Percentiles rank a stretch among this genome's conserved stretches.
Conservation (phyloP, 768 basidiomycete species). For the Cyclocybe cylindracea region DNA sequence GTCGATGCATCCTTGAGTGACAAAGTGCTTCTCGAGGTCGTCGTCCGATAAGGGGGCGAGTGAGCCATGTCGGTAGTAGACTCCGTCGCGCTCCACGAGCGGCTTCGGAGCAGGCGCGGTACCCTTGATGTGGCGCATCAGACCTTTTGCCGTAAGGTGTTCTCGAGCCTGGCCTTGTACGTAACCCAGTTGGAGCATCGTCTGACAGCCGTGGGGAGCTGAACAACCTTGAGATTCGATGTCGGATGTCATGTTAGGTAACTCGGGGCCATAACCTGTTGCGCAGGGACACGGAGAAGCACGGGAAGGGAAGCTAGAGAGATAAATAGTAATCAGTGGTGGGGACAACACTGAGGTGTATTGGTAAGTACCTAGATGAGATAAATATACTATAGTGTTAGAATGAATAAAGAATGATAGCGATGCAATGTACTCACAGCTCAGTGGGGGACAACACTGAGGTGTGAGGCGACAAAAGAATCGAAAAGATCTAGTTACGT, state of each 20-base stretch:
- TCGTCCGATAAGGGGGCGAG: conserved; percentile 11
- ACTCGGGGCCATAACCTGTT: conserved; percentile 31
- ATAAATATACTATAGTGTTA: background rate
- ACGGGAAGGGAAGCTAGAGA: background rate
- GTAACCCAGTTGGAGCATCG: conserved; percentile 29
- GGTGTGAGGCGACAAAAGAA: no score
- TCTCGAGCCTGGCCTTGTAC: conserved; percentile 24
- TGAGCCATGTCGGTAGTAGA: conserved; percentile 8
- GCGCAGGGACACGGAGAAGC: no score
- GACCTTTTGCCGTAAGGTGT: conserved; percentile 25
- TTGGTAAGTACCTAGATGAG: no score
- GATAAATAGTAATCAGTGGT: background rate
- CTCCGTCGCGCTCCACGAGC: conserved; percentile 9
- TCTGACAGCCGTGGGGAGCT: conserved; percentile 24
- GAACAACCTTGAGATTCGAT: conserved; percentile 18
- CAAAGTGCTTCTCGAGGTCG: conserved; percentile 20
- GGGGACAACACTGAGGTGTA: background rate
- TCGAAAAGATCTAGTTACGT: no score
- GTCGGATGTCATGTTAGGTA: conserved; percentile 8
- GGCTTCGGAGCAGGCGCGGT: conserved; percentile 16
- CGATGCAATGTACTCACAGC: background rate
- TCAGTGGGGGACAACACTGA: no score
- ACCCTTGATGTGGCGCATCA: conserved; percentile 22
- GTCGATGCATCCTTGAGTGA: conserved; percentile 17
- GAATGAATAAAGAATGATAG: background rate